Evolutionary conservation across 768 basidiomycete genomes (phyloP), one percentile per base, ranked within the genome.

Genomic region (Phlegmacium glaucopus): DNA sequence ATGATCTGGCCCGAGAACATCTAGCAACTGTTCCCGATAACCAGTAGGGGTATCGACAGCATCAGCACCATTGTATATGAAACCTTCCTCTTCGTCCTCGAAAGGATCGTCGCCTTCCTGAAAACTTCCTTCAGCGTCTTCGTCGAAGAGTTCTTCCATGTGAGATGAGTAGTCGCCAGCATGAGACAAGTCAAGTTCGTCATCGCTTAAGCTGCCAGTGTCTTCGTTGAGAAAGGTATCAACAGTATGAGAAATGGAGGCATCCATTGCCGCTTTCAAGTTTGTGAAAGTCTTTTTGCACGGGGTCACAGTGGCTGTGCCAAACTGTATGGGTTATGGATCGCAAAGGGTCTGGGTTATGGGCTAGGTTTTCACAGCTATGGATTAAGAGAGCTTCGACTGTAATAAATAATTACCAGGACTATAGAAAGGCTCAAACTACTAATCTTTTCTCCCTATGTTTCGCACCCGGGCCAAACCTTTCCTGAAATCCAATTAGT

Each of bases 401-500:
- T n/a, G n/a, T n/a, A n/a, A n/a, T n/a, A n/a, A n/a, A n/a, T n/a
- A n/a, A n/a, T n/a, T n/a, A n/a, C n/a, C n/a, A n/a, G n/a, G n/a
- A n/a, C n/a, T n/a, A n/a, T n/a, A n/a, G n/a, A n/a, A n/a, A n/a
- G n/a, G n/a, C n/a, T n/a, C n/a, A 66, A 39, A 56, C 53, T 44
- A 52, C 62, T 50, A 61, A 42, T 51, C 78, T 70, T 45, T 78
- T 69, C 48, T 80, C 78, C 47, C 79, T 71, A 47, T 56, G 64
- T 60, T 74, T 75, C 17, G 70, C 71, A 13, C 75, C 72, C 46
- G 74, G 74, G 28, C 87, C 87, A 68, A 89, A 94, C 46, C 81
- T 77, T 62, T 94, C 91, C 68, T 94, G 93, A 62, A 95, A 94
- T 32, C 69, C 74, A 53, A 94, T 90, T 18, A 94, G 69, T 63